Conservation (phyloP, 2,329 filamentous ascomycete species). For the Oidium heveae region DNA sequence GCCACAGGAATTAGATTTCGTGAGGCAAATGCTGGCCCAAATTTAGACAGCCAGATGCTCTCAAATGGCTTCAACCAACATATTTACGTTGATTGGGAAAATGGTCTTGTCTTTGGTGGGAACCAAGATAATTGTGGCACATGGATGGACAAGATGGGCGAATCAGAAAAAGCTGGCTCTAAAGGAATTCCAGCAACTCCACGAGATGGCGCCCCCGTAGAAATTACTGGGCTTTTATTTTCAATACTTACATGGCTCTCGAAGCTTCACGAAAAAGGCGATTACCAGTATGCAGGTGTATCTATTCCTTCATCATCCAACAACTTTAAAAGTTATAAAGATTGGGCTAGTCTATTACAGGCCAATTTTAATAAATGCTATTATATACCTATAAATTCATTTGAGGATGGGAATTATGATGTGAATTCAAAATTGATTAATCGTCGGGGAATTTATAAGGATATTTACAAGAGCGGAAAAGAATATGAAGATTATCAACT, state of each 20-base stretch:
- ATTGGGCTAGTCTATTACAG: conserved; percentile 63
- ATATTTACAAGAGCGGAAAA: conserved; percentile 79
- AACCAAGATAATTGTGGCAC: conserved; percentile 91
- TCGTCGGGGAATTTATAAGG: conserved; percentile 92
- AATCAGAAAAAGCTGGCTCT: conserved; percentile 68
- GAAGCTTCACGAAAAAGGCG: conserved; percentile 36
- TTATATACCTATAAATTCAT: conserved; percentile 47
- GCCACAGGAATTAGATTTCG: conserved; percentile 76
- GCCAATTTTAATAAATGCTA: conserved; percentile 79
- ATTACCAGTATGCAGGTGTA: conserved; percentile 51
- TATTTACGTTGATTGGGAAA: conserved; percentile 74
- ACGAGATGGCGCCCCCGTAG: conserved; percentile 78
- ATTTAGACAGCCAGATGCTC: conserved; percentile 81
- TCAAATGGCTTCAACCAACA: conserved; percentile 80
- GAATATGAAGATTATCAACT: conserved; percentile 96
- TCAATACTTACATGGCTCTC: conserved; percentile 67
- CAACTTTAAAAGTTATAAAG: conserved; percentile 38
- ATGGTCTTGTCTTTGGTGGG: conserved; percentile 77
- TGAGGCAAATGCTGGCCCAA: conserved; percentile 77
- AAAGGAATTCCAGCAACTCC: conserved; percentile 94
- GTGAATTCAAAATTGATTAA: conserved; percentile 61
- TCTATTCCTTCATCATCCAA: conserved; percentile 27
- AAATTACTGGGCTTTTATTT: conserved; percentile 84
- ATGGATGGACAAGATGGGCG: conserved; percentile 99
- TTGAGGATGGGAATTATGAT: conserved; percentile 53